Conservation (phyloP, 495 filamentous ascomycete species). For the Pyrenula aspistea region DNA sequence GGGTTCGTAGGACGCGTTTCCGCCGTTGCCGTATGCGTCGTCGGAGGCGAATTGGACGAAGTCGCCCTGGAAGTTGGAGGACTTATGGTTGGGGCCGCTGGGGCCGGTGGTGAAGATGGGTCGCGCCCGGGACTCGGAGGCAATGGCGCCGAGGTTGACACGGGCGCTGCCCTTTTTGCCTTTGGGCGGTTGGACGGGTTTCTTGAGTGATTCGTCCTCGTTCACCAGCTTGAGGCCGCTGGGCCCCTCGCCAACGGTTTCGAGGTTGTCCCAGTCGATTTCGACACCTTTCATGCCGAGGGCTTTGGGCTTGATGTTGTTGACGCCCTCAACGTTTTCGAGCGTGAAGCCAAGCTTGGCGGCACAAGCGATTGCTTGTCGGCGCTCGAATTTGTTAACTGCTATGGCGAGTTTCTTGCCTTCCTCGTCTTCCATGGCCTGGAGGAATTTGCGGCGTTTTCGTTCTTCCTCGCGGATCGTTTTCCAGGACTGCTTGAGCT, state of each 20-base stretch:
- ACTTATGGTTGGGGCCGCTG: neutral
- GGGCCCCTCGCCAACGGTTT: conserved; percentile 4
- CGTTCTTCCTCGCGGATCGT: conserved; percentile 14
- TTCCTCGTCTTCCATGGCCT: conserved; percentile 13
- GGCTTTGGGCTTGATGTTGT: conserved; percentile 14
- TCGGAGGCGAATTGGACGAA: conserved; percentile 13
- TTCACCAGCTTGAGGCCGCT: conserved; percentile 1
- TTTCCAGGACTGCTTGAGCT: conserved; percentile 14
- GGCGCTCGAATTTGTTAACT: conserved; percentile 10
- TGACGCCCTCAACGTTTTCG: conserved; percentile 10
- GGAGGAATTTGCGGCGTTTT: conserved; percentile 6
- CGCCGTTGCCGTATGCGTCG: conserved; percentile 6
- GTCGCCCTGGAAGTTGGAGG: conserved; percentile 2
- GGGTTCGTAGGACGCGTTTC: conserved; percentile 3
- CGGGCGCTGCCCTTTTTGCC: conserved; percentile 1
- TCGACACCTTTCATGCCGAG: conserved; percentile 15
- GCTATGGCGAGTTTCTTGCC: conserved; percentile 14
- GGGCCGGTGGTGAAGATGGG: conserved; percentile 2
- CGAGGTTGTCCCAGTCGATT: conserved; percentile 13
- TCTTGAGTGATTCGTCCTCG: neutral
- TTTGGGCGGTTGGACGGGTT: conserved; percentile 1
- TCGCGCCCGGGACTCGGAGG: conserved; percentile 4
- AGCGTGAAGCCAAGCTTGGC: conserved; percentile 12
- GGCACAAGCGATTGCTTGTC: conserved; percentile 9
- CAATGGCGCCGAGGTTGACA: conserved; percentile 11